These are phyloP conservation scores for Tetrastigma voinierianum DNA, from an alignment of 164 flowering plant species.

Conservation along the genomic window DNA sequence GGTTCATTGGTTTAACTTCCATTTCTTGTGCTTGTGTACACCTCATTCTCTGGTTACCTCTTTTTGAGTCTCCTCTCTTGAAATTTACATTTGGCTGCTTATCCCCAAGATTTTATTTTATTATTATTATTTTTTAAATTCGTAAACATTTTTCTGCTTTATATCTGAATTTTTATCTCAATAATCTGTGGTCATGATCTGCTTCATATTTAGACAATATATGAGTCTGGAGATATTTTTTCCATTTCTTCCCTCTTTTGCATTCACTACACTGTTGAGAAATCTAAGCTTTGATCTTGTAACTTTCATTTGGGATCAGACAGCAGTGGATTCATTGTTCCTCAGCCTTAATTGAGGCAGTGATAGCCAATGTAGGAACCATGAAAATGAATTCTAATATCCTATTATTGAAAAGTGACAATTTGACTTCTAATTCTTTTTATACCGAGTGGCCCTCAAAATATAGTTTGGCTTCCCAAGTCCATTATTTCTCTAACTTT, in stretches of 20 bases:
- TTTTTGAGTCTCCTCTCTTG: not conserved
- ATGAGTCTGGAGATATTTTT: no score
- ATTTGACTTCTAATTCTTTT: not conserved
- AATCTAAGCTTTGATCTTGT: no score
- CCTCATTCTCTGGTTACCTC: not conserved
- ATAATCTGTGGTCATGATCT: not conserved
- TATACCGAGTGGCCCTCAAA: not conserved
- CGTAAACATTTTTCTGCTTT: slow-evolving; percentile 1
- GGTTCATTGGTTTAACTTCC: not conserved
- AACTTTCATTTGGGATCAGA: no score
- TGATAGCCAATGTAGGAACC: not conserved
- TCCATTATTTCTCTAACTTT: not conserved
- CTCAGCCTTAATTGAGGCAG: not conserved
- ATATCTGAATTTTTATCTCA: not conserved
- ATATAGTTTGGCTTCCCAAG: not conserved
- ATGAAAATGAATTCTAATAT: not conserved
- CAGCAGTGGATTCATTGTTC: not conserved
- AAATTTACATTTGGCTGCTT: not conserved
- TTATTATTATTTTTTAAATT: no score
- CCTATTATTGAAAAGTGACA: not conserved
- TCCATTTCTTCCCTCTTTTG: no score
- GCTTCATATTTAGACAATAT: not conserved
- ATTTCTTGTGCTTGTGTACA: not conserved
- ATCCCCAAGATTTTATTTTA: not conserved
- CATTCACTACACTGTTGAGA: no score